phyloP scores from a whole-genome alignment of 2,329 filamentous ascomycete species.

The Xylariaceae sp. region DNA sequence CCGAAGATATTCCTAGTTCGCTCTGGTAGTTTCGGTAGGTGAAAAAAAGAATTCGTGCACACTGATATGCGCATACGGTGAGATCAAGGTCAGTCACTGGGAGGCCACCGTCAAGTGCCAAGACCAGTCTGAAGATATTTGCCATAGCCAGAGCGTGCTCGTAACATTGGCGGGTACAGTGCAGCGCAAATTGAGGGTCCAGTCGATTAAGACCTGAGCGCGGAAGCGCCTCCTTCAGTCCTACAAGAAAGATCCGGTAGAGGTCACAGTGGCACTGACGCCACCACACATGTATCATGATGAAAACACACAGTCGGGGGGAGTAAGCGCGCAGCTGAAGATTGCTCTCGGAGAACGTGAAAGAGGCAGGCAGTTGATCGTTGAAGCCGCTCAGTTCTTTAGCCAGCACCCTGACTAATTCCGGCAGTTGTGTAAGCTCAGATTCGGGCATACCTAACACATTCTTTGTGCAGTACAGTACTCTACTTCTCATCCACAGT shows the following conservation, averaged over 20 bases:
- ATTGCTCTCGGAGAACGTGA: constrained; percentile 61
- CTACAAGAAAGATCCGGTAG: constrained; percentile 55
- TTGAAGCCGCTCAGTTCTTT: constrained; percentile 54
- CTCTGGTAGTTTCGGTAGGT: constrained; percentile 49
- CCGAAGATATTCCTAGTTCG: constrained; percentile 48
- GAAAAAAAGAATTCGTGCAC: constrained; percentile 55
- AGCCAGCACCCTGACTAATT: constrained; percentile 51
- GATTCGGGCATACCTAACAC: constrained; percentile 45
- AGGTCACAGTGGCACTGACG: constrained; percentile 61
- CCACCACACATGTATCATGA: constrained; percentile 65
- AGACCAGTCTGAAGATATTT: constrained; percentile 56
- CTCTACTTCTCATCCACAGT: constrained; percentile 56
- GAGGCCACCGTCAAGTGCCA: constrained; percentile 52
- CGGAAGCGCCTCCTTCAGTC: constrained; percentile 55
- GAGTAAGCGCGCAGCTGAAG: constrained; percentile 60
- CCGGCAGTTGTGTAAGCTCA: constrained; percentile 49
- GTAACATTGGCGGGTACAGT: constrained; percentile 54
- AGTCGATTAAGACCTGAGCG: constrained; percentile 47
- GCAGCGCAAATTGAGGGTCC: constrained; percentile 51
- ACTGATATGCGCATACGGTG: constrained; percentile 59
- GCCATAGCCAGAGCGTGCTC: constrained; percentile 59
- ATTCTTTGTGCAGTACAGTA: constrained; percentile 56
- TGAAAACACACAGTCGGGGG: constrained; percentile 57
- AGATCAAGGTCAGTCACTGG: constrained; percentile 59
- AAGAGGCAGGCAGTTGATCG: constrained; percentile 55